These are phyloP conservation scores for Thraustotheca clavata DNA, from an alignment of 352 stramenopile species.

Conservation along the genomic window DNA sequence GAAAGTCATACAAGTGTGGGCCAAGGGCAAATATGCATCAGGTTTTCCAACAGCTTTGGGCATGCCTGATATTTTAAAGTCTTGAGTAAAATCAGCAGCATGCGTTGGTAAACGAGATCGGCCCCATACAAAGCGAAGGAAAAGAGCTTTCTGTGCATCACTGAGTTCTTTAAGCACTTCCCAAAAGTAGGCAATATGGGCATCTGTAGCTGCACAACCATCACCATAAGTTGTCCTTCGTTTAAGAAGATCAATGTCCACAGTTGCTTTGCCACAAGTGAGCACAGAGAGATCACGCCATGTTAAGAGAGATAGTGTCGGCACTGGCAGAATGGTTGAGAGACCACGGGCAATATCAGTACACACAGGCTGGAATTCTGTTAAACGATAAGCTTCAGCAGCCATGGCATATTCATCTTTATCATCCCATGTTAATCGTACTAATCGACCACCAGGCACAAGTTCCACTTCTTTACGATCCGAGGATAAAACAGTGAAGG, in stretches of 20 bases:
- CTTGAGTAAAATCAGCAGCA: constrained; percentile 80
- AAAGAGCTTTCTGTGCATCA: constrained; percentile 84
- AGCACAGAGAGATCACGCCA: constrained; percentile 85
- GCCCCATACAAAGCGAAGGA: constrained; percentile 84
- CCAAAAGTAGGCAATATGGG: constrained; percentile 88
- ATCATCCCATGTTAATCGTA: constrained; percentile 88
- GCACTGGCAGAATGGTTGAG: constrained; percentile 75
- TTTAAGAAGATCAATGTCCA: constrained; percentile 82
- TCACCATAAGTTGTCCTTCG: constrained; percentile 86
- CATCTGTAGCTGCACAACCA: constrained; percentile 74
- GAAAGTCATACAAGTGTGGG: constrained; percentile 65
- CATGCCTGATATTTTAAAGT: constrained; percentile 84
- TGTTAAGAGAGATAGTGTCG: constrained; percentile 75
- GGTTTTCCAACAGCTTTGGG: constrained; percentile 63
- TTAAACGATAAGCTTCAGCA: constrained; percentile 67
- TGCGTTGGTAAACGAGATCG: constrained; percentile 85
- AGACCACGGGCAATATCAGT: constrained; percentile 66
- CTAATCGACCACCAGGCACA: constrained; percentile 56
- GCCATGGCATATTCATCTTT: constrained; percentile 70
- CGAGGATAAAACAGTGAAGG: constrained; percentile 83
- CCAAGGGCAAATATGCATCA: constrained; percentile 79
- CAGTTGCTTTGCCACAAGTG: constrained; percentile 81
- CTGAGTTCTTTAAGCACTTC: constrained; percentile 79
- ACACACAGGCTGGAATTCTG: constrained; percentile 72
- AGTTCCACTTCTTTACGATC: constrained; percentile 71